A percentile compares a stretch with the other conserved stretches of the same genome.
Evolutionary conservation across 768 basidiomycete genomes (phyloP).

Genomic region (Tylopilus balloui): DNA sequence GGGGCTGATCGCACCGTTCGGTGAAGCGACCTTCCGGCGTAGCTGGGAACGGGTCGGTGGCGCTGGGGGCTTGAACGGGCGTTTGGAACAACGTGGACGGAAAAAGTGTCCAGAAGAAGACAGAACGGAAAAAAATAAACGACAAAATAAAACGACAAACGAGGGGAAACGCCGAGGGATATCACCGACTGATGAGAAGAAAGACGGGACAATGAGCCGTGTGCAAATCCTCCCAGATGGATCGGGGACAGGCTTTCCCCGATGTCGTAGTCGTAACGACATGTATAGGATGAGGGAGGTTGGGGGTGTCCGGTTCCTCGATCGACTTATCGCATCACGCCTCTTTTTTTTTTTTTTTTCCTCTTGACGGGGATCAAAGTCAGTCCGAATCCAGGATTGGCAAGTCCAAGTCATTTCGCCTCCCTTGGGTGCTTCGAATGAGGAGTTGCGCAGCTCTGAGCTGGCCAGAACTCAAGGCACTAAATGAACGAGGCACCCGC

Average conservation of each 20-base stretch:
- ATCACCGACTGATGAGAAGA: not conserved
- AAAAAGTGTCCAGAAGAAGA: conserved; percentile 2
- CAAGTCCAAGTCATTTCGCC: conserved; percentile 21
- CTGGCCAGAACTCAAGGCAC: conserved; percentile 13
- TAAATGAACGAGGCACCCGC: conserved; percentile 9
- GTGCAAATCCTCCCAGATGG: not conserved
- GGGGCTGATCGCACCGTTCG: conserved; percentile 17
- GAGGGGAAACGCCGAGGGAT: conserved; percentile 4
- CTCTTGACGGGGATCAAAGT: conserved; percentile 25
- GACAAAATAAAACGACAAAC: not conserved
- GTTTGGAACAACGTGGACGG: conserved; percentile 9
- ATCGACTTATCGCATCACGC: conserved; percentile 6
- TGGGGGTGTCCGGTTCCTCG: conserved; percentile 7
- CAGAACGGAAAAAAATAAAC: too few relatives aligned
- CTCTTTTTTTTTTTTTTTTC: not conserved
- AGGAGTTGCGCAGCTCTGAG: not conserved
- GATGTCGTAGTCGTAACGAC: not conserved
- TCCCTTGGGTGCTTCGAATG: conserved; percentile 14
- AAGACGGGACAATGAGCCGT: too few relatives aligned
- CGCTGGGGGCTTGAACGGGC: conserved; percentile 18
- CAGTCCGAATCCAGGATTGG: conserved; percentile 2
- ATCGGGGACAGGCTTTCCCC: not conserved
- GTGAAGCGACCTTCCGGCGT: conserved; percentile 17
- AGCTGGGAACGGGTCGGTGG: conserved; percentile 11
- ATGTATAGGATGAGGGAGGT: not conserved